Evolutionary conservation across 495 filamentous ascomycete species (phyloP).

Genomic region (Ascodesmis nigricans): DNA sequence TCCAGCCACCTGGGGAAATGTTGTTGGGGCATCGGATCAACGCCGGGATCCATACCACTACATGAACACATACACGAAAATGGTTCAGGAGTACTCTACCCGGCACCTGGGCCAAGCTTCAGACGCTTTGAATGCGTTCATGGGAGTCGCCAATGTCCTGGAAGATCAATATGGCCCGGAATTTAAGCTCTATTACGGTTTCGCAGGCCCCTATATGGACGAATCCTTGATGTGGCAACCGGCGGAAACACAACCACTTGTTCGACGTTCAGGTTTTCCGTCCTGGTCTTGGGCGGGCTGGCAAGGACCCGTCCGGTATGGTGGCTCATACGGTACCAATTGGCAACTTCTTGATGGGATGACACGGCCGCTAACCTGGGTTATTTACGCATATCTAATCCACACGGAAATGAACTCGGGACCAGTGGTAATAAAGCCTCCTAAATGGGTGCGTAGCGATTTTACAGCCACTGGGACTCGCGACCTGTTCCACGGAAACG

Average conservation of each 20-base stretch:
- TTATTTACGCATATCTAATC: background rate
- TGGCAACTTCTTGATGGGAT: too few species aligned
- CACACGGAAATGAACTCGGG: background rate
- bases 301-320: background rate
- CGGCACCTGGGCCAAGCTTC: background rate
- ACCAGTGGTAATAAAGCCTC: background rate
- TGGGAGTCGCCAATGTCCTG: background rate
- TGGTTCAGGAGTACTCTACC: background rate
- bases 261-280: background rate
- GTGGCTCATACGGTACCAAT: too few species aligned
- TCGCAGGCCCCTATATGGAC: background rate
- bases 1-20: slow-evolving; percentile 1
- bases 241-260: background rate
- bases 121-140: slow-evolving; percentile 2
- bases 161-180: background rate
- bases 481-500: too few species aligned
- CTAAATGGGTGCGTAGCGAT: background rate
- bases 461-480: background rate
- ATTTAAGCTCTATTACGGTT: background rate
- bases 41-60: background rate
- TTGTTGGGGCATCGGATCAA: too few species aligned
- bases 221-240: background rate
- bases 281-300: slow-evolving; percentile 3
- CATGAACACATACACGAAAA: background rate
- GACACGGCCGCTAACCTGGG: too few species aligned